Evolutionary conservation across 1,284 basidiomycete species (phyloP).

Genomic region (Polyporus tsugae): DNA sequence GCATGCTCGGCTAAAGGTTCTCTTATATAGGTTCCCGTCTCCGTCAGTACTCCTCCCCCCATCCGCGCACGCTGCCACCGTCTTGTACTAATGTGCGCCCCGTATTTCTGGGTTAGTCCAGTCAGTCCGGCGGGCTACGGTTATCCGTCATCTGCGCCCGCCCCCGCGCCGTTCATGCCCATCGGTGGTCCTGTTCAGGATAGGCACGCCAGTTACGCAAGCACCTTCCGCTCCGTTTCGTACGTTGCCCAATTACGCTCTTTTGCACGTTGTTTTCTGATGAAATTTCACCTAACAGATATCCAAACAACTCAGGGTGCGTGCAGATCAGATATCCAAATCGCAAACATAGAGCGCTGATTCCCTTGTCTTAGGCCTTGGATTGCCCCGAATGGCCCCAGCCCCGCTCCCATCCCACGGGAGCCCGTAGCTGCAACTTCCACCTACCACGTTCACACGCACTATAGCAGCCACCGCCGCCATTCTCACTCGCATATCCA

Average conservation of each 20-base stretch:
- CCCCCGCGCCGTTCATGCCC: constrained; percentile 32
- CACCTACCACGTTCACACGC: constrained; percentile 13
- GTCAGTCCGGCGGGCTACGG: constrained; percentile 25
- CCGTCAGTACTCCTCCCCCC: constrained; percentile 20
- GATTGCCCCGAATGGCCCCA: constrained; percentile 12
- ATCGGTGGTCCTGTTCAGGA: constrained; percentile 24
- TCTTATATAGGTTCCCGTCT: constrained; percentile 22
- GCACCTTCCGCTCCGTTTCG: constrained; percentile 8
- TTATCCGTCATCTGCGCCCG: constrained; percentile 15
- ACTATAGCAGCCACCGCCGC: constrained; percentile 24
- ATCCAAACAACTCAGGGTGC: constrained; percentile 17
- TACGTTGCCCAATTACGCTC: neutral
- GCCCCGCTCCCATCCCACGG: constrained; percentile 19
- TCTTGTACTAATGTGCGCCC: constrained; percentile 18
- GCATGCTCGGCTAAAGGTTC: constrained; percentile 9
- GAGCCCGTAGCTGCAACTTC: constrained; percentile 13
- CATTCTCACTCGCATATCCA: constrained; percentile 27
- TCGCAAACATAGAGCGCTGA: neutral
- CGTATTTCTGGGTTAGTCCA: constrained; percentile 11
- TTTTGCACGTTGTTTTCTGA: neutral
- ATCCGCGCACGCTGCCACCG: neutral
- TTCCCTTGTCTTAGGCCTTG: constrained; percentile 19
- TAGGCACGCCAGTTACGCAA: neutral
- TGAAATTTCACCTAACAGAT: neutral
- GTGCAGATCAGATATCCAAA: neutral